These are phyloP conservation scores for Cordyceps fumosorosea DNA, from an alignment of 2,329 filamentous ascomycete species.

Conservation along the genomic window DNA sequence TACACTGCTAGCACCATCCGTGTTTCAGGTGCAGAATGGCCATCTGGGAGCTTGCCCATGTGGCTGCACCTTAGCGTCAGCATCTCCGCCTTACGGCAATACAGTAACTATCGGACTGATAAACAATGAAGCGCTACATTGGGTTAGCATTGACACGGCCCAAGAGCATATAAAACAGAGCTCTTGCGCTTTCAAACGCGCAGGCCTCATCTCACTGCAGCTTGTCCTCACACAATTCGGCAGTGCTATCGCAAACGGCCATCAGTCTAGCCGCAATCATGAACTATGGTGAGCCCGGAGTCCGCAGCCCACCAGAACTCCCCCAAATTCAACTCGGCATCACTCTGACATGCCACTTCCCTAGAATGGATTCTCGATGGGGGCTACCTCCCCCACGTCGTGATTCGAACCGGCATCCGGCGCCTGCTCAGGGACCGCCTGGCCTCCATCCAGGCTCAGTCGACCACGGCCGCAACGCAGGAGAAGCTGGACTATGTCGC, in stretches of 20 bases:
- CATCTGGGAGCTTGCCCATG: not conserved
- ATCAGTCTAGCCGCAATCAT: not conserved
- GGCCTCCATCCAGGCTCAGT: conserved; percentile 44
- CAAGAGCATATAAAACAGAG: not conserved
- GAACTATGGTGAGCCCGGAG: conserved; percentile 1
- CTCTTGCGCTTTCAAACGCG: not conserved
- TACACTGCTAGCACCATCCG: not conserved
- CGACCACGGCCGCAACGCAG: conserved; percentile 45
- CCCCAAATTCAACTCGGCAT: not conserved
- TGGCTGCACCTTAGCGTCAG: not conserved
- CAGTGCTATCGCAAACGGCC: too few species aligned
- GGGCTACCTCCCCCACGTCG: conserved; percentile 55
- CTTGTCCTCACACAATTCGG: not conserved
- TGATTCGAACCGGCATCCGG: conserved; percentile 60
- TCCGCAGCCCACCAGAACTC: too few species aligned
- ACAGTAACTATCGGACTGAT: not conserved
- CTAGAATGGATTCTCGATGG: conserved; percentile 56
- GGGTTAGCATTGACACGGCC: not conserved
- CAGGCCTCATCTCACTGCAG: too few species aligned
- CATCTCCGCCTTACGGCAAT: not conserved
- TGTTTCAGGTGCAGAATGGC: not conserved
- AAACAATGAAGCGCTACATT: conserved; percentile 7
- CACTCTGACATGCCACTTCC: not conserved
- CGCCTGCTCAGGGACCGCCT: conserved; percentile 58
- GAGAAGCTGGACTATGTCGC: conserved; percentile 60